Conservation (phyloP, 1,284 basidiomycete species). For the Meira miltonrushii region DNA sequence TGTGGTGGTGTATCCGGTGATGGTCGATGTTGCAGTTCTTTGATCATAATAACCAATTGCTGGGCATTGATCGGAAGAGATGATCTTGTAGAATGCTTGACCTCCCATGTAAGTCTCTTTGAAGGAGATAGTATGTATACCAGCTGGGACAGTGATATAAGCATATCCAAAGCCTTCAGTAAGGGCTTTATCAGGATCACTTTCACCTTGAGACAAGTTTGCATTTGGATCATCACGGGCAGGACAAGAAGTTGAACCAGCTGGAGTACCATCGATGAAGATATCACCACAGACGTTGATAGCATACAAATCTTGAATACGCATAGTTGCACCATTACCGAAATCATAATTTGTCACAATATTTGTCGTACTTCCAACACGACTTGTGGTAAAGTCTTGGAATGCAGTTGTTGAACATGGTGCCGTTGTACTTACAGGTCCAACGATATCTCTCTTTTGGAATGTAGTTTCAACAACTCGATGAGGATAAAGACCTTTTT, state of each 20-base stretch:
- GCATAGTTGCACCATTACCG: neutral
- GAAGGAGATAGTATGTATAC: neutral
- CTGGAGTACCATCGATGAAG: neutral
- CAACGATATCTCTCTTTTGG: neutral
- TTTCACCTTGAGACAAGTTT: neutral
- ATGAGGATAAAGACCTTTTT: neutral
- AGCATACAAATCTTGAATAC: neutral
- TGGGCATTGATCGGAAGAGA: neutral
- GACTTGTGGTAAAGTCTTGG: neutral
- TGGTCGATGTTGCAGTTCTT: neutral
- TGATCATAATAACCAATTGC: neutral
- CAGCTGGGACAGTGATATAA: neutral
- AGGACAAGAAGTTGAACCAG: neutral
- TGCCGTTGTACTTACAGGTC: neutral
- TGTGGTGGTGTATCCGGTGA: neutral
- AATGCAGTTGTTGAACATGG: neutral
- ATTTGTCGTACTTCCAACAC: neutral
- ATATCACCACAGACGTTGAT: conserved; percentile 4
- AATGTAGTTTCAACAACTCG: neutral
- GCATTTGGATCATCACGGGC: neutral
- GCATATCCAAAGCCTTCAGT: neutral
- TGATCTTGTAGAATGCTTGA: neutral
- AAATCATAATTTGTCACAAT: conserved; percentile 6
- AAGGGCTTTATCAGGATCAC: neutral
- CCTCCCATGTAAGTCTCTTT: neutral